Evolutionary conservation across 345 rosid genomes (phyloP), one percentile per base, ranked within the genome.

Genomic region (Moringa oleifera): DNA sequence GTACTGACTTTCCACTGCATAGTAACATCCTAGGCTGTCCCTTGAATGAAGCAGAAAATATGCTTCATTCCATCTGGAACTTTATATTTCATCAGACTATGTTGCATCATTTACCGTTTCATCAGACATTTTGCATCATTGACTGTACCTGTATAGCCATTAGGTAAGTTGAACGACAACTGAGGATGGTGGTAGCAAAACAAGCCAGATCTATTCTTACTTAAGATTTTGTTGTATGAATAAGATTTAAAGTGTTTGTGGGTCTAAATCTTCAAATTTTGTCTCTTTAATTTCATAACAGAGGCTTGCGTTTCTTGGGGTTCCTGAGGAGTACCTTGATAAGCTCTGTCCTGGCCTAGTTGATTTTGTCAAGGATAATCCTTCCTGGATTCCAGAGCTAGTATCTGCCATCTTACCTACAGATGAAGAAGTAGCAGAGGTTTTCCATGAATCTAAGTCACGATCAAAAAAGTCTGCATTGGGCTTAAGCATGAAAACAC

Each of bases 271-370:
- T 69, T 53, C 19, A 18, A n/a, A 6, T 25, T 6, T 53, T 52
- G 1, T 53, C 25, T 15, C 55, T 36, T 57, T 37, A 31, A 58
- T 65, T 51, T 55, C 50, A 46, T 37, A 25, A 55, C 80, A 94
- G 99, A 88, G 88, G 81, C 87, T 94, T 66, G 81, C 77, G 28
- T 75, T 54, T 68, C 58, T 68, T 25, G 95, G 90, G 22, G 85
- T 94, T 71, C 85, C 87, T 1, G 66, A 61, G 71, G 87, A 74
- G 72, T 70, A 23, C 55, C 80, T 78, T 21, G 62, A 77, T 52
- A 79, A 57, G 68, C 49, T 17, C 54, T 73, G 61, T 65, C 45
- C 64, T 25, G 95, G 89, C 10, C 33, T 88, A 22, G 87, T 85
- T 71, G 81, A 65, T 51, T 88, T 80, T 61, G 79, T 78, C 33